These are phyloP conservation scores for Debaryomyces udenii DNA, from an alignment of 1,139 yeast genomes.

Conservation along the genomic window DNA sequence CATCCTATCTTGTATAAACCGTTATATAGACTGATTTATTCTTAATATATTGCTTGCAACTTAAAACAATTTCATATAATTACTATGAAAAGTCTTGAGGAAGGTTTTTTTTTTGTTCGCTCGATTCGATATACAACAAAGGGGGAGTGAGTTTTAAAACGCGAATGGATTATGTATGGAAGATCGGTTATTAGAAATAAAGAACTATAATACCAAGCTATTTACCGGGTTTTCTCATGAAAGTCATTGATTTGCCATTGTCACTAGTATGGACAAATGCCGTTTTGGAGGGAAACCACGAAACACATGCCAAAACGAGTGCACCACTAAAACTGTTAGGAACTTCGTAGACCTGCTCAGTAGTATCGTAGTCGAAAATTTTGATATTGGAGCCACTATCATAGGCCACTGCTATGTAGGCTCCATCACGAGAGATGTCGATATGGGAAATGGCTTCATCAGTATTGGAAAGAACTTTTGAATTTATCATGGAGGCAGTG, in stretches of 20 bases:
- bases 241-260: conserved; percentile 34
- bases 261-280: conserved; percentile 39
- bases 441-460: conserved; percentile 54
- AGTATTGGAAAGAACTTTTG: conserved; percentile 44
- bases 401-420: conserved; percentile 47
- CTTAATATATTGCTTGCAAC: too few relatives aligned
- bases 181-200: too few relatives aligned
- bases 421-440: conserved; percentile 50
- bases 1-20: conserved; percentile 14
- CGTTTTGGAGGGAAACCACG: conserved; percentile 48
- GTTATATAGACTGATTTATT: too few relatives aligned
- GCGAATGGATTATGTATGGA: background rate
- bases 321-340: conserved; percentile 42
- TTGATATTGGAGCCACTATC: conserved; percentile 42
- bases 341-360: conserved; percentile 36
- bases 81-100: background rate
- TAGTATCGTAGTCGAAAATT: conserved; percentile 40
- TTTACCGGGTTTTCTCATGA: conserved; percentile 23
- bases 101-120: background rate
- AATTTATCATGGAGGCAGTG: conserved; percentile 47
- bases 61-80: too few relatives aligned
- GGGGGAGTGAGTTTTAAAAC: background rate
- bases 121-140: background rate
- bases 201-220: too few relatives aligned
- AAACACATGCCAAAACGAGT: conserved; percentile 33